Conservation (phyloP, 495 filamentous ascomycete genomes). For the Friedmanniomyces endolithicus region DNA sequence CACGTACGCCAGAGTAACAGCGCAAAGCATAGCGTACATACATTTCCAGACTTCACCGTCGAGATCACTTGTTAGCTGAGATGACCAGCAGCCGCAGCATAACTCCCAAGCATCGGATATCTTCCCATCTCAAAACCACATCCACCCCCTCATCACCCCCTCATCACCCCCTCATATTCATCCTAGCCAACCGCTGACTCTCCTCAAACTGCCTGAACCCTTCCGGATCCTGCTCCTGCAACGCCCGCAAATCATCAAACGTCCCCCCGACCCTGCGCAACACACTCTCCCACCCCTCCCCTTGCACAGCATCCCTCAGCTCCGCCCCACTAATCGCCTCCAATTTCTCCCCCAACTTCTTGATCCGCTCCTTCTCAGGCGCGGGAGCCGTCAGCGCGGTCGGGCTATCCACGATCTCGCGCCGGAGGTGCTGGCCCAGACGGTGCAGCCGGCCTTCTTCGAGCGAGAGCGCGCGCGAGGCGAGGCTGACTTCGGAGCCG, state of each 20-base stretch:
- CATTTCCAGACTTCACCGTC: too few relatives aligned
- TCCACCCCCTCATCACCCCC: background rate
- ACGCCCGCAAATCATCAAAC: conserved; percentile 25
- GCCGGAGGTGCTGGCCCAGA: conserved; percentile 66
- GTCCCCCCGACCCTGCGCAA: conserved; percentile 25
- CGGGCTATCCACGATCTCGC: conserved; percentile 39
- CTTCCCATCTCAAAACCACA: background rate
- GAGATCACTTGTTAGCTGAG: too few relatives aligned
- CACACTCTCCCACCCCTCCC: conserved; percentile 22
- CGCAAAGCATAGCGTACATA: too few relatives aligned
- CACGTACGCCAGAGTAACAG: too few relatives aligned
- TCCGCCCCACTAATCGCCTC: conserved; percentile 23
- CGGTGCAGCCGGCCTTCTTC: conserved; percentile 87
- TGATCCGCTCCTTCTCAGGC: conserved; percentile 14
- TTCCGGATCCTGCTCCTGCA: conserved; percentile 23
- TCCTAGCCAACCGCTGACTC: conserved; percentile 17
- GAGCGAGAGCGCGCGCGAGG: conserved; percentile 62
- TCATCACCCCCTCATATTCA: conserved; percentile 8
- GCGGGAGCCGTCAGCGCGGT: conserved; percentile 1
- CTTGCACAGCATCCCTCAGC: conserved; percentile 18
- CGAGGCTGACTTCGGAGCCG: conserved; percentile 66
- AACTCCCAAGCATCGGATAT: background rate
- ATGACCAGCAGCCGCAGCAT: too few relatives aligned
- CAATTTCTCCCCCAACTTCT: conserved; percentile 19
- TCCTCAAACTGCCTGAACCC: conserved; percentile 19